These are phyloP conservation scores for Fusarium guadeloupense DNA, from an alignment of 2,329 filamentous ascomycete species.

Conservation along the genomic window DNA sequence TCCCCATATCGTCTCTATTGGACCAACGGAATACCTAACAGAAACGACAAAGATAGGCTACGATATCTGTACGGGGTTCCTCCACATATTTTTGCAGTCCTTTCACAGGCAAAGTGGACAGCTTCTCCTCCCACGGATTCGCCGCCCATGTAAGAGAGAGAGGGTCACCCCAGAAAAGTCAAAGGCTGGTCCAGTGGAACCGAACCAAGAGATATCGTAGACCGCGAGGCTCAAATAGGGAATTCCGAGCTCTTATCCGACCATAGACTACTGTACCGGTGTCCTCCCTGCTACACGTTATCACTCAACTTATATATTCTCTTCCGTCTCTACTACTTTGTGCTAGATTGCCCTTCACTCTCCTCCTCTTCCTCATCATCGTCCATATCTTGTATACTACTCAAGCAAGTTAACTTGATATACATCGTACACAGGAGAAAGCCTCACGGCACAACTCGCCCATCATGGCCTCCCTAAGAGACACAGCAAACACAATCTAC, in stretches of 20 bases:
- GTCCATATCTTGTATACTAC: background rate
- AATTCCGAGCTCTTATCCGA: conserved; percentile 34
- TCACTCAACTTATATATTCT: conserved; percentile 33
- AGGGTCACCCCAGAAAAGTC: conserved; percentile 27
- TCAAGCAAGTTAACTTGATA: conserved; percentile 11
- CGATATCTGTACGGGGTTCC: background rate
- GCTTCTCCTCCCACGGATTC: conserved; percentile 7
- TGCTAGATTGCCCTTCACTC: conserved; percentile 4
- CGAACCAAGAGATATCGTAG: conserved; percentile 22
- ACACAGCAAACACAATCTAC: conserved; percentile 38
- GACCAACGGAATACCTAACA: conserved; percentile 22
- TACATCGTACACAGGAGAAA: background rate
- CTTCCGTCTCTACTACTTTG: conserved; percentile 11
- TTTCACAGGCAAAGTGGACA: background rate
- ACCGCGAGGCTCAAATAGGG: conserved; percentile 33
- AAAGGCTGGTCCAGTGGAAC: conserved; percentile 13
- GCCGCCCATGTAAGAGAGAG: conserved; percentile 25
- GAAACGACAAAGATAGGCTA: conserved; percentile 1
- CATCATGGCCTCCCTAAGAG: conserved; percentile 35
- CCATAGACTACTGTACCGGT: conserved; percentile 1
- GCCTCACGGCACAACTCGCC: conserved; percentile 2
- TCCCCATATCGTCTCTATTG: conserved; percentile 11
- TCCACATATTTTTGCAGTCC: conserved; percentile 4
- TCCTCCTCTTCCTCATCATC: conserved; percentile 5
- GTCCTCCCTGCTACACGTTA: conserved; percentile 20